Conservation (phyloP, 306 rosid species). For the Dalbergia cochinchinensis region DNA sequence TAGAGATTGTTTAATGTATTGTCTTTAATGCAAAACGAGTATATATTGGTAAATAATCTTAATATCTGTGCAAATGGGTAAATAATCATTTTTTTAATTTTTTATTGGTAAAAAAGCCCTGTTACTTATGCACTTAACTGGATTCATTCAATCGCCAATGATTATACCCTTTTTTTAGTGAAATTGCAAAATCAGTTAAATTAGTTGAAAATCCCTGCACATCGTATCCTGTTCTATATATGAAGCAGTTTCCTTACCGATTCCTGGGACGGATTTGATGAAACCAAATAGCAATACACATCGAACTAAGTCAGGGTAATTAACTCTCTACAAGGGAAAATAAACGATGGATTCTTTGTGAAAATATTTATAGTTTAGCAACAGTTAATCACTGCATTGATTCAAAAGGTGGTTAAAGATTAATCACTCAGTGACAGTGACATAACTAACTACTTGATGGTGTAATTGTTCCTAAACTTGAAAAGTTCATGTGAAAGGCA, state of each 20-base stretch:
- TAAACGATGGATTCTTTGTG: background rate
- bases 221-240: background rate
- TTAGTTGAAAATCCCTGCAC: conserved; percentile 11
- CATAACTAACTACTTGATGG: background rate
- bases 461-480: conserved; percentile 2
- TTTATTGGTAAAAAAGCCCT: too few relatives aligned
- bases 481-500: background rate
- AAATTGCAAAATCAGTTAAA: conserved; percentile 5
- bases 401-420: conserved; percentile 2
- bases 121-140: background rate
- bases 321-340: background rate
- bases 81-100: too few relatives aligned
- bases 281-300: background rate
- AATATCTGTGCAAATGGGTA: too few relatives aligned
- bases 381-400: background rate
- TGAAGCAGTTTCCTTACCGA: conserved; percentile 16
- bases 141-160: conserved; percentile 5
- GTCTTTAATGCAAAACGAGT: too few relatives aligned
- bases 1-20: too few relatives aligned
- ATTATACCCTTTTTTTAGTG: background rate
- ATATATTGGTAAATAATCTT: too few relatives aligned
- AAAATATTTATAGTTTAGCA: background rate
- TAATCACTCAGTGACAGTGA: background rate
- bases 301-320: background rate
- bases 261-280: conserved; percentile 26